phyloP scores from a whole-genome alignment of 106 monocot genomes.

The Xerophyta viscosa region DNA sequence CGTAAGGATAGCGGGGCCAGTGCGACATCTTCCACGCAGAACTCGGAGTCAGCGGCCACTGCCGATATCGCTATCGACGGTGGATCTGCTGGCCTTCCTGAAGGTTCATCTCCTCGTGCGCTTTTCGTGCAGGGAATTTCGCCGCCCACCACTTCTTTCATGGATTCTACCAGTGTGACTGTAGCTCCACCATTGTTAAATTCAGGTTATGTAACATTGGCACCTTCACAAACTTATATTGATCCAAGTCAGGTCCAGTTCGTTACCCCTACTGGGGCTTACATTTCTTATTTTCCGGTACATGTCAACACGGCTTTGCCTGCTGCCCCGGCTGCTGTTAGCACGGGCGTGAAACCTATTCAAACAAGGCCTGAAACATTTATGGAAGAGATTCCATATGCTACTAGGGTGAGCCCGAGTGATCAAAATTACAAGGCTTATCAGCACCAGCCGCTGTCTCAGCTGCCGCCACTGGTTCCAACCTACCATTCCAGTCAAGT shows the following conservation, averaged over 20 bases:
- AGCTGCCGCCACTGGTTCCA: slow-evolving; percentile 47
- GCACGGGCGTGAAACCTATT: not conserved
- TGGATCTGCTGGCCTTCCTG: not conserved
- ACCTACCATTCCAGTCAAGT: slow-evolving; percentile 5
- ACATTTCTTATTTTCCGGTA: too few species aligned
- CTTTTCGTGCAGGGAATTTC: too few species aligned
- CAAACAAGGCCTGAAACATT: slow-evolving; percentile 14
- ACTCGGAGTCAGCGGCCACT: slow-evolving; percentile 23
- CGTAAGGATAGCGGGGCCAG: not conserved
- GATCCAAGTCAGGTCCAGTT: slow-evolving; percentile 10
- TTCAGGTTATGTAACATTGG: too few species aligned
- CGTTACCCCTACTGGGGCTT: slow-evolving; percentile 2
- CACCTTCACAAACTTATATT: slow-evolving; percentile 1
- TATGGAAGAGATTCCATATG: slow-evolving; percentile 16
- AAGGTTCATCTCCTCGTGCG: not conserved
- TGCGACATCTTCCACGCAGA: slow-evolving; percentile 12
- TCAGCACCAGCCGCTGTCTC: slow-evolving; percentile 33
- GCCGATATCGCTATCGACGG: too few species aligned
- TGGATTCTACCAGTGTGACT: not conserved
- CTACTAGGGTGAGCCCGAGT: slow-evolving; percentile 1
- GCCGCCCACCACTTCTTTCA: too few species aligned
- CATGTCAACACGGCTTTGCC: not conserved
- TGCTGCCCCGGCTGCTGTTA: not conserved
- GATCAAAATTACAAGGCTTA: slow-evolving; percentile 20
- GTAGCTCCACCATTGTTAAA: not conserved